phyloP scores from a whole-genome alignment of 2,329 filamentous ascomycete species.

The Stemphylium lycopersici region DNA sequence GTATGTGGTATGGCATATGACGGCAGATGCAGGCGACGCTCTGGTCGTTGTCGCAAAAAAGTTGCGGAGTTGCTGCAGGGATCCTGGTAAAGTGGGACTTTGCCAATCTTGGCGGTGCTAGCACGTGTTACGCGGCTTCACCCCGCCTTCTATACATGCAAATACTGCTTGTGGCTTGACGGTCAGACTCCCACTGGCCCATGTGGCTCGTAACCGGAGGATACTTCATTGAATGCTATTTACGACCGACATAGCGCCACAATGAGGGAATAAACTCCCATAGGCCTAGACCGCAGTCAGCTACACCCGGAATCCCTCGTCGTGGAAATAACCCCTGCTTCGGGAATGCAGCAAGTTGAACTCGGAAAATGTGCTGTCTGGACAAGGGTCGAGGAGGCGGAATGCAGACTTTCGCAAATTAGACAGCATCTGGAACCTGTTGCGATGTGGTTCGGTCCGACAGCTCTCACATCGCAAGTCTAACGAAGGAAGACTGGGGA shows the following conservation, averaged over 20 bases:
- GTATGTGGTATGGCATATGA: background rate
- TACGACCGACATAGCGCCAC: background rate
- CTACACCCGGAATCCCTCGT: background rate
- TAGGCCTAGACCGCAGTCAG: background rate
- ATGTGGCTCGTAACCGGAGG: background rate
- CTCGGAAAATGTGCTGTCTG: background rate
- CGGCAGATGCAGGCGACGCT: background rate
- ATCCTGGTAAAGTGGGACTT: slow-evolving; percentile 5
- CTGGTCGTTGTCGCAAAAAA: slow-evolving; percentile 14
- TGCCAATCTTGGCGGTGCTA: background rate
- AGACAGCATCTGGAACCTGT: background rate
- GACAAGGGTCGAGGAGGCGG: background rate
- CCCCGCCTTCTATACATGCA: background rate
- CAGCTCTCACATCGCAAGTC: background rate
- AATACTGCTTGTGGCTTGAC: slow-evolving; percentile 3
- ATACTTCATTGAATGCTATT: background rate
- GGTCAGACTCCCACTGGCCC: background rate
- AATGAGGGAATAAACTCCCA: background rate
- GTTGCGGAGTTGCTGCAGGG: slow-evolving; percentile 13
- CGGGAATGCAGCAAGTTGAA: background rate
- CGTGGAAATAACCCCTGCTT: background rate
- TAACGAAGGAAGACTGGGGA: background rate
- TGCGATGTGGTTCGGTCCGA: slow-evolving; percentile 3
- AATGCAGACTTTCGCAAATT: background rate
- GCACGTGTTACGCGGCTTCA: slow-evolving; percentile 1